A percentile compares a stretch with the other conserved stretches of the same genome.
These are phyloP conservation scores for Bonia amplexicaulis DNA, from an alignment of 176 grass and related monocot species.

Conservation along the genomic window DNA sequence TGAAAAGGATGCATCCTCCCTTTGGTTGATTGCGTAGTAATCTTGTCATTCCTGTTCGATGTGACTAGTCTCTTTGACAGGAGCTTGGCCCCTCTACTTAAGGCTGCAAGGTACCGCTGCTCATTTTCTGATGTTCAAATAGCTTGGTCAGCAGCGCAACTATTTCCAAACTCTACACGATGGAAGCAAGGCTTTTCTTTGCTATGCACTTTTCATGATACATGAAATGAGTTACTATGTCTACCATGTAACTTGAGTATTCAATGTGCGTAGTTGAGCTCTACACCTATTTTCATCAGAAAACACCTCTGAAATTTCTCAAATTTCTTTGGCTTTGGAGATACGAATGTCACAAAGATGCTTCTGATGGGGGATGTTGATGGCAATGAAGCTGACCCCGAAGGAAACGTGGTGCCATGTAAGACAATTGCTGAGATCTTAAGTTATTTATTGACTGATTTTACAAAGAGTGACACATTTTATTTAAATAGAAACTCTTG, in stretches of 20 bases:
- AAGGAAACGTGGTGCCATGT: not conserved
- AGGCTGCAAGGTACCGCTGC: constrained; percentile 38
- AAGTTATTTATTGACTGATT: too few relatives aligned
- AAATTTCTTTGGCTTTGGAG: constrained; percentile 16
- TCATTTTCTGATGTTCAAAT: not conserved
- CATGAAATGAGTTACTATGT: not conserved
- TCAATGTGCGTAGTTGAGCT: not conserved
- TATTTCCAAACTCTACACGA: not conserved
- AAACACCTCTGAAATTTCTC: not conserved
- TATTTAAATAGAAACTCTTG: not conserved
- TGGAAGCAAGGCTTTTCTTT: not conserved
- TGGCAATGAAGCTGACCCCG: constrained; percentile 51
- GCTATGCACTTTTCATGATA: not conserved
- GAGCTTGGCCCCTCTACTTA: constrained; percentile 45
- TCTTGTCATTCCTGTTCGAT: too few relatives aligned
- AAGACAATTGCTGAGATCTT: too few relatives aligned
- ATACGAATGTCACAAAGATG: constrained; percentile 52
- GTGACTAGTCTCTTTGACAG: not conserved
- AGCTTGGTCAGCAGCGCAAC: not conserved
- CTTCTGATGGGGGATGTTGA: constrained; percentile 47
- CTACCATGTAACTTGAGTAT: not conserved
- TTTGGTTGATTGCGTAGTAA: too few relatives aligned
- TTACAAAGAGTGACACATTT: not conserved
- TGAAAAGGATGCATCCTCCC: too few relatives aligned
- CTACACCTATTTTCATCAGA: not conserved